Conservation (phyloP, 257 asterid genomes). For the Misopates orontium region DNA sequence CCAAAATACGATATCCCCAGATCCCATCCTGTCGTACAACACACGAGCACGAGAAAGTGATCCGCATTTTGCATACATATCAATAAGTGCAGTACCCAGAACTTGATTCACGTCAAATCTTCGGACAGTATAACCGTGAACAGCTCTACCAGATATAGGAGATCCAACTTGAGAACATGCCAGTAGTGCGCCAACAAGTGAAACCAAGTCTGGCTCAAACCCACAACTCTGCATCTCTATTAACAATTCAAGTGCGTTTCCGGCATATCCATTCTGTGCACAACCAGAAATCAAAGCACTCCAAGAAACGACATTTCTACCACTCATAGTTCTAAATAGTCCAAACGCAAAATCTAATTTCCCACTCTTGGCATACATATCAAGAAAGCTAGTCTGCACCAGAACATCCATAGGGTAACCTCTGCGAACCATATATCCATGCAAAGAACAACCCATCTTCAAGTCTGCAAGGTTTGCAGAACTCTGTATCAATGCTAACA, state of each 20-base stretch:
- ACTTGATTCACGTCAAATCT: slow-evolving; percentile 46
- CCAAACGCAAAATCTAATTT: slow-evolving; percentile 46
- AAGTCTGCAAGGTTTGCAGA: slow-evolving; percentile 48
- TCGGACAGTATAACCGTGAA: slow-evolving; percentile 59
- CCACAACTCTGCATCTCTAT: slow-evolving; percentile 64
- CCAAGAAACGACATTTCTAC: slow-evolving; percentile 65
- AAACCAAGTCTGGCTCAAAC: slow-evolving; percentile 51
- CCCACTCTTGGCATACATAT: slow-evolving; percentile 79
- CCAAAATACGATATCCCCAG: slow-evolving; percentile 59
- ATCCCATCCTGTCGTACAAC: slow-evolving; percentile 40
- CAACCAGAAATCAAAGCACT: slow-evolving; percentile 69
- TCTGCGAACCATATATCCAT: slow-evolving; percentile 60
- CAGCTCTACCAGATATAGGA: slow-evolving; percentile 45
- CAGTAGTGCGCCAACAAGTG: slow-evolving; percentile 65
- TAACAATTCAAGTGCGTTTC: slow-evolving; percentile 49
- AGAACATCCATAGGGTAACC: slow-evolving; percentile 44
- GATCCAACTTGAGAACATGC: slow-evolving; percentile 69
- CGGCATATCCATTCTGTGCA: slow-evolving; percentile 62
- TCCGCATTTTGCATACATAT: slow-evolving; percentile 86
- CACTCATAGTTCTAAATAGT: slow-evolving; percentile 45
- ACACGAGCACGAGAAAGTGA: slow-evolving; percentile 47
- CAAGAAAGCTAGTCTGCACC: slow-evolving; percentile 63
- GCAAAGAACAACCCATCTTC: slow-evolving; percentile 61
- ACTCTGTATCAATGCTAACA: slow-evolving; percentile 64
- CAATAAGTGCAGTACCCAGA: slow-evolving; percentile 65